Base-by-base conservation (phyloP, 148 eudicot species). In the Pouteria glomerata region DNA sequence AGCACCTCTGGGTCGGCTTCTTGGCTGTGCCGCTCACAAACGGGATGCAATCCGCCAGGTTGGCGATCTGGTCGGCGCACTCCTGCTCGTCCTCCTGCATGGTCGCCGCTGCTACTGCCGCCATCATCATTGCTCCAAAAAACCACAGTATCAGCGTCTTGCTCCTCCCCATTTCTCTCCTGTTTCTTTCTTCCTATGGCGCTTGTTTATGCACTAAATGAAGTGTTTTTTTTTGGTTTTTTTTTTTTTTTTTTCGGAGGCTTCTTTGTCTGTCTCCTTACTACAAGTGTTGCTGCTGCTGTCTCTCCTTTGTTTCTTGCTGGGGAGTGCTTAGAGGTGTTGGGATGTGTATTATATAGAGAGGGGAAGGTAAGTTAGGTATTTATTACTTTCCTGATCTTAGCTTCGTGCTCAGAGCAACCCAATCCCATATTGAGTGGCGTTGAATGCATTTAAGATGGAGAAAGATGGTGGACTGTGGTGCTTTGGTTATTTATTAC, bases 1-100 rank as follows among this genome's bases (percentile, higher is more conserved):
- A 82, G 53, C 85, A 82, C 55, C 75, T 59, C 3, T 27, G 56
- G 0, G 85, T 78, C 1, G 85, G 85, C 75, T 71, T 78, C 72
- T 78, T 78, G 34, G 85, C 85, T 1, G 74, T 63, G 42, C 85
- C 85, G 23, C 85, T 78, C 51, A 82, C 85, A 29, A 14, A 82
- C 0, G 85, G 85, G 3, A 82, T 82, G 75, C 85, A 82, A 11
- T 71, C 39, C n/a, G 82, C 82, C 16, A 82, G 52, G 50, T 75
- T 78, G 2, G 79, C 63, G 8, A 82, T 35, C 63, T 82, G 82
- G 48, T 82, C 85, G 0, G 85, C 82, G 29, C 85, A 82, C 5
- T 82, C 82, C 42, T 78, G 78, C 74, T 75, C 80, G n/a, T 82
- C 85, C 3, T 78, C 75, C 56, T 73, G 81, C 30, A 75, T 62